These are phyloP conservation scores for Boletus vermiculosoides DNA, from an alignment of 768 basidiomycete genomes.

Conservation along the genomic window DNA sequence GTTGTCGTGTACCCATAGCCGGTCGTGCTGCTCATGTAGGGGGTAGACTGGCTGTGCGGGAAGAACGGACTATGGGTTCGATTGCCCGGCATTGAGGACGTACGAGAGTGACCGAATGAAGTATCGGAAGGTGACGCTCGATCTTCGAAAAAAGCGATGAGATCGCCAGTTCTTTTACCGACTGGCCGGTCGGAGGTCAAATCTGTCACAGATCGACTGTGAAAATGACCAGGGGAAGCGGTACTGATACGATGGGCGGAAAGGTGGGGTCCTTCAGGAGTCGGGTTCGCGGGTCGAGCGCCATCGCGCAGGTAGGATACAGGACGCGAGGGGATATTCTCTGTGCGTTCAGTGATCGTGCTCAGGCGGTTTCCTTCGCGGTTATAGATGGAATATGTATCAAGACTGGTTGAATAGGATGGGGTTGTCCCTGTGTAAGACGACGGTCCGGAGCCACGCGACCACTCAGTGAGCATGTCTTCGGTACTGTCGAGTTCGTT, in stretches of 20 bases:
- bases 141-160: constrained; percentile 74
- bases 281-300: constrained; percentile 36
- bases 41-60: constrained; percentile 40
- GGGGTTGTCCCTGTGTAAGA: constrained; percentile 35
- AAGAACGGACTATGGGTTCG: constrained; percentile 31
- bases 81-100: constrained; percentile 49
- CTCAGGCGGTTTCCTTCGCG: constrained; percentile 57
- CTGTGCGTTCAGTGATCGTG: constrained; percentile 76
- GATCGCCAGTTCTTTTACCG: constrained; percentile 59
- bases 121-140: constrained; percentile 40
- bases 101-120: constrained; percentile 48
- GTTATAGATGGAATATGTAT: constrained; percentile 38
- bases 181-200: constrained; percentile 46
- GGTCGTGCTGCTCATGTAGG: constrained; percentile 37
- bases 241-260: constrained; percentile 43
- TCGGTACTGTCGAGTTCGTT: constrained; percentile 66
- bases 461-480: constrained; percentile 65
- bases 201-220: constrained; percentile 61
- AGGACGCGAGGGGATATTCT: constrained; percentile 62
- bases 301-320: constrained; percentile 40
- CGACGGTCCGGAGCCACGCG: constrained; percentile 38
- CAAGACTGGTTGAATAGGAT: constrained; percentile 37
- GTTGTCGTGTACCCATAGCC: constrained; percentile 37
- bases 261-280: constrained; percentile 46
- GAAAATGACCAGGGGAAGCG: constrained; percentile 40